These are phyloP conservation scores for Priceomyces carsonii DNA, from an alignment of 805 yeast species.

Conservation along the genomic window DNA sequence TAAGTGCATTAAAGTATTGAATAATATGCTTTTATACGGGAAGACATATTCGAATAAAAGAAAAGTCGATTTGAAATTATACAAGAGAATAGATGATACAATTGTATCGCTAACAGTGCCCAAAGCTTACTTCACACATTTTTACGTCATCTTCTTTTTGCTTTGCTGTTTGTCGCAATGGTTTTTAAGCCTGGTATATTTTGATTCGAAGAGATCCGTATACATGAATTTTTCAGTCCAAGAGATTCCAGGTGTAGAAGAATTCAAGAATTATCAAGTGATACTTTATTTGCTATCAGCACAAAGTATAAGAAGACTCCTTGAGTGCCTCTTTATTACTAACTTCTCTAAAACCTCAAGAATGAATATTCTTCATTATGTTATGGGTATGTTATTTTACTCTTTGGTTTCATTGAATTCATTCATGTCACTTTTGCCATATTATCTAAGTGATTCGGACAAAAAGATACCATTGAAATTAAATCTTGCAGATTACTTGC, in stretches of 20 bases:
- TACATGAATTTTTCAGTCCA: background rate
- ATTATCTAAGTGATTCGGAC: constrained; percentile 6
- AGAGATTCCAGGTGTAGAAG: constrained; percentile 1
- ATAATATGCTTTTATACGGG: constrained; percentile 23
- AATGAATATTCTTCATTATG: constrained; percentile 67
- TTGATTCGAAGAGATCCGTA: background rate
- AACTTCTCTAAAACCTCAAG: constrained; percentile 48
- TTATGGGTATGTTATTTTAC: constrained; percentile 65
- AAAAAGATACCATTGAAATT: constrained; percentile 12
- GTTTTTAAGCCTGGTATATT: background rate
- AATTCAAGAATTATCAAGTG: constrained; percentile 14
- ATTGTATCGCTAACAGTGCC: constrained; percentile 51
- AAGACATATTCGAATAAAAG: constrained; percentile 12
- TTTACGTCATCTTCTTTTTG: constrained; percentile 49
- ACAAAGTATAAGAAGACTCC: constrained; percentile 57
- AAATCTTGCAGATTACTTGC: constrained; percentile 19
- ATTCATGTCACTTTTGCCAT: constrained; percentile 19
- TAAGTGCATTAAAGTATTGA: constrained; percentile 16
- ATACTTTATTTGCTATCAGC: constrained; percentile 27
- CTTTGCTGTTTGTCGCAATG: constrained; percentile 18
- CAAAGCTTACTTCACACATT: constrained; percentile 63
- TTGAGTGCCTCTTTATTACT: constrained; percentile 54
- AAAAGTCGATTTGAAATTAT: constrained; percentile 1
- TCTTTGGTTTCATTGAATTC: constrained; percentile 44
- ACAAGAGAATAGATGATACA: background rate